phyloP scores from a whole-genome alignment of 2,329 filamentous ascomycete species.

The Neopestalotiopsis sp. region DNA sequence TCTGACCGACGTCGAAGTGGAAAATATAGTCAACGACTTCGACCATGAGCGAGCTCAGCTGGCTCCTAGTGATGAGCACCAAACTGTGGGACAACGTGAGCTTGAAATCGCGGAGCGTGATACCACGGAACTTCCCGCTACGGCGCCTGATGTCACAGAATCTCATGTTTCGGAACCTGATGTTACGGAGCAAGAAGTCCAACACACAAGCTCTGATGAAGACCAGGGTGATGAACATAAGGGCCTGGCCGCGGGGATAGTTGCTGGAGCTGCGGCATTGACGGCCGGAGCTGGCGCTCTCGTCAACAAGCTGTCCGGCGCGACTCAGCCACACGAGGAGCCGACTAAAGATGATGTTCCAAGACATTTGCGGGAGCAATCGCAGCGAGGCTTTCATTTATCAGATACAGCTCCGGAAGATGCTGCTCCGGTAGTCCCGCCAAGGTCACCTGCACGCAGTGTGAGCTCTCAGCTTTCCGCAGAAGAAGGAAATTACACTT shows the following conservation, averaged over 20 bases:
- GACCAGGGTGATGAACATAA: neutral
- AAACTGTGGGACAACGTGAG: neutral
- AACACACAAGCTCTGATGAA: neutral
- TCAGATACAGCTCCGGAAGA: neutral
- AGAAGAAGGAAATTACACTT: neutral
- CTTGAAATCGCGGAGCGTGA: neutral
- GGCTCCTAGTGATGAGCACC: neutral
- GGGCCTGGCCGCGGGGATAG: constrained; percentile 10
- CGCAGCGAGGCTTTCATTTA: neutral
- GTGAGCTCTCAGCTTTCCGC: neutral
- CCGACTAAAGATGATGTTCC: neutral
- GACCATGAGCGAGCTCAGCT: neutral
- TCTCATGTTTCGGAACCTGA: neutral
- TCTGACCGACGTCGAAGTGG: neutral
- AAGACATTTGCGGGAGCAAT: neutral
- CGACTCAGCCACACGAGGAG: neutral
- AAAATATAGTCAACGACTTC: neutral
- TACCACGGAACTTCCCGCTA: neutral
- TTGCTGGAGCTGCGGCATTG: constrained; percentile 16
- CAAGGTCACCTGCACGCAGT: constrained; percentile 13
- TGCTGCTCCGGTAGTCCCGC: constrained; percentile 11
- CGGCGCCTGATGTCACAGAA: no score
- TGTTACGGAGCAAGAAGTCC: neutral
- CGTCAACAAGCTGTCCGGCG: constrained; percentile 5
- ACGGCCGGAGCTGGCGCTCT: constrained; percentile 16